These are phyloP conservation scores for Fusarium protoensiforme DNA, from an alignment of 2,329 filamentous ascomycete species.

Conservation along the genomic window DNA sequence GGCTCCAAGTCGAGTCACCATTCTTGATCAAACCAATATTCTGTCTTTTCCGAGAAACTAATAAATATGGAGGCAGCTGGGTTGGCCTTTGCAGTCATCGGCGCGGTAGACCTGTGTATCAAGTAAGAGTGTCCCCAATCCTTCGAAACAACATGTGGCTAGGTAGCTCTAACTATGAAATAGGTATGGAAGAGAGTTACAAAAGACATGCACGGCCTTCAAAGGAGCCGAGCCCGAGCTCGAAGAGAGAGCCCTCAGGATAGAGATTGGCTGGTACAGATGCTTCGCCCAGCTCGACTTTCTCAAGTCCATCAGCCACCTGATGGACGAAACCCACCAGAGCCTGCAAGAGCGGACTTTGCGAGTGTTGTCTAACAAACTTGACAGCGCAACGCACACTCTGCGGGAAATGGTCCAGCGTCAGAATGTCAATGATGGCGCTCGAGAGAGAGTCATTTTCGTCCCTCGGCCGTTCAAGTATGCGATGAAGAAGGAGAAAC, in stretches of 20 bases:
- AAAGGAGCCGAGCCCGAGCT: not conserved
- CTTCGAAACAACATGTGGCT: not conserved
- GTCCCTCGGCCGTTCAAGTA: not conserved
- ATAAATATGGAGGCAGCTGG: not conserved
- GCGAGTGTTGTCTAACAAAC: not conserved
- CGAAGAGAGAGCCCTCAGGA: not conserved
- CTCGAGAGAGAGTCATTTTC: not conserved
- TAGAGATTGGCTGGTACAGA: not conserved
- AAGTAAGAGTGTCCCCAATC: not conserved
- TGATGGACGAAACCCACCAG: not conserved
- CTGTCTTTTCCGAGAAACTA: not conserved
- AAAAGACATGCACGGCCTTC: not conserved
- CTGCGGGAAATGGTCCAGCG: not conserved
- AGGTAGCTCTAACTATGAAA: not conserved
- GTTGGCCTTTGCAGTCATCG: not conserved
- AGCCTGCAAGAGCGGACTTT: not conserved
- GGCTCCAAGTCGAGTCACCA: not conserved
- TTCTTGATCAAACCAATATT: not conserved
- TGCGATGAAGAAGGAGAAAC: not conserved
- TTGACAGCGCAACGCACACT: not conserved
- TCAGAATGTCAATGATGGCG: not conserved
- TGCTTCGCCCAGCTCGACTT: not conserved
- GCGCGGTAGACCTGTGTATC: not conserved
- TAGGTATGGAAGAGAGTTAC: not conserved
- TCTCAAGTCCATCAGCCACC: not conserved